Evolutionary conservation across 495 filamentous ascomycete species (phyloP).

Genomic region (Aspergillus leporis): DNA sequence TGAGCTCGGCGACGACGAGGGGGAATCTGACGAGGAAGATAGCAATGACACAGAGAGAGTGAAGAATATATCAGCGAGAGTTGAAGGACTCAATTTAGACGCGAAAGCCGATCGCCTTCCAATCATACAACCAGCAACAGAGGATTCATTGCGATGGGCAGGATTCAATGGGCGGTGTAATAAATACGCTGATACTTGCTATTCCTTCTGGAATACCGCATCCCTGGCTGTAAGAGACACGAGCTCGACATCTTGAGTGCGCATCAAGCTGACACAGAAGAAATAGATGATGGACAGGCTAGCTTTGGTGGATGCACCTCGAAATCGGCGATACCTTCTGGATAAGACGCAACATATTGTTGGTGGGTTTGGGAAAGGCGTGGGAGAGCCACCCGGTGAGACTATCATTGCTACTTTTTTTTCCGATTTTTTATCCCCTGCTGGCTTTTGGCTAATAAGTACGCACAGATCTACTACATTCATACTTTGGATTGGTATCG

Average conservation of each 20-base stretch:
- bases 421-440: background rate
- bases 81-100: conserved; percentile 23
- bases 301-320: conserved; percentile 56
- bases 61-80: conserved; percentile 2
- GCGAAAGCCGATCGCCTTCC: conserved; percentile 36
- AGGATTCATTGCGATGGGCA: conserved; percentile 46
- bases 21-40: conserved; percentile 49
- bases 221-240: conserved; percentile 57
- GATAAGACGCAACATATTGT: conserved; percentile 88
- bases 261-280: conserved; percentile 8
- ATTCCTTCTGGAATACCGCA: conserved; percentile 85
- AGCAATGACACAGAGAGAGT: conserved; percentile 31
- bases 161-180: conserved; percentile 89
- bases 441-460: conserved; percentile 5
- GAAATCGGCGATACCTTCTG: conserved; percentile 74
- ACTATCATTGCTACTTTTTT: background rate
- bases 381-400: conserved; percentile 72
- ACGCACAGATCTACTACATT: conserved; percentile 77
- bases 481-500: conserved; percentile 81
- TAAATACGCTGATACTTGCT: conserved; percentile 91
- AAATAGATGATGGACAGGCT: conserved; percentile 65
- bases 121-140: conserved; percentile 31
- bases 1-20: conserved; percentile 49
- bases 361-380: conserved; percentile 85
- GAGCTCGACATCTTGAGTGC: background rate